phyloP scores from a whole-genome alignment of 345 rosid species.

The Bruguiera parviflora region DNA sequence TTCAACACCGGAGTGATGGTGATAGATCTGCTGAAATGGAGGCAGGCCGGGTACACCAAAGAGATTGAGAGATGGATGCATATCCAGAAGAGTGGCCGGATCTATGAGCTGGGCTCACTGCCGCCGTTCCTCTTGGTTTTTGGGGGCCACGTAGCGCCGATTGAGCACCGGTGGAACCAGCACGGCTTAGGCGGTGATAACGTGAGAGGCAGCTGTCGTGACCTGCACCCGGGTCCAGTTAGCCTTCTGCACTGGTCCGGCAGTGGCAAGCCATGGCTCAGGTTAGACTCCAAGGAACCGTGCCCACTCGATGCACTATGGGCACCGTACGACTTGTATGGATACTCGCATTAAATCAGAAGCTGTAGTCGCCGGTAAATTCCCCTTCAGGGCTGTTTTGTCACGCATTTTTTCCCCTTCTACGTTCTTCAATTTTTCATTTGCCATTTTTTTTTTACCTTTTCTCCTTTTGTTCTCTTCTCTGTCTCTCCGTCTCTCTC shows the following conservation, averaged over 20 bases:
- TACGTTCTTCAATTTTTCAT: constrained; percentile 11
- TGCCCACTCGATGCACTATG: constrained; percentile 86
- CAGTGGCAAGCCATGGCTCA: constrained; percentile 93
- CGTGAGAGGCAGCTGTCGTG: constrained; percentile 85
- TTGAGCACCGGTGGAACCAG: constrained; percentile 96
- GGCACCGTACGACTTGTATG: constrained; percentile 84
- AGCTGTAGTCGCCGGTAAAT: constrained; percentile 20
- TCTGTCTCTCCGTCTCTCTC: constrained; percentile 2
- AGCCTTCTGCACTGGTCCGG: constrained; percentile 99
- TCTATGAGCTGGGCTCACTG: constrained; percentile 87
- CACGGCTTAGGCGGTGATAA: constrained; percentile 96
- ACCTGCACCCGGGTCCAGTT: constrained; percentile 86
- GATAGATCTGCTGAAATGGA: constrained; percentile 88
- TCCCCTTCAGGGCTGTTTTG: constrained; percentile 12
- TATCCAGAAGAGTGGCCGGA: constrained; percentile 78
- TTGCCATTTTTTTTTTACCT: constrained; percentile 7
- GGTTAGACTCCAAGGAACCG: constrained; percentile 72
- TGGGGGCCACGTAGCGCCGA: constrained; percentile 85
- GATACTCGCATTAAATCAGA: constrained; percentile 24
- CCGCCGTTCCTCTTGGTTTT: constrained; percentile 88
- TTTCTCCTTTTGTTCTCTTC: neutral
- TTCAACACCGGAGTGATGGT: constrained; percentile 97
- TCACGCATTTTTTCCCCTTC: neutral
- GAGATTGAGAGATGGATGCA: constrained; percentile 97
- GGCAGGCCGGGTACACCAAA: constrained; percentile 62